Evolutionary conservation across 768 basidiomycete genomes (phyloP).

Genomic region (Lentinula sp.): DNA sequence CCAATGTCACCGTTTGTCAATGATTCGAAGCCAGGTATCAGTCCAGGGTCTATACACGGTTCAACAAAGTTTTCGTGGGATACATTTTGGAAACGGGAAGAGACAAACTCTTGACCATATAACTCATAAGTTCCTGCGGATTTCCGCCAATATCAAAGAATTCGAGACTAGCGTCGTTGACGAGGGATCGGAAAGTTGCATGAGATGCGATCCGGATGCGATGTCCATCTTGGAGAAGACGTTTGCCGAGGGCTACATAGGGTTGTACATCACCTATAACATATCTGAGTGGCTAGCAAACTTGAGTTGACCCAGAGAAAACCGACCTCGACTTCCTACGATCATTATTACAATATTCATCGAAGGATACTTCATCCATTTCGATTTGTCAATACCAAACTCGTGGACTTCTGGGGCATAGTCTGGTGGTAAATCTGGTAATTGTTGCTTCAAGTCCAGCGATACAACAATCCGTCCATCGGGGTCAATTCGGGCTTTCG

Average conservation of each 20-base stretch:
- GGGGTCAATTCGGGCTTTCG: slow-evolving; percentile 30
- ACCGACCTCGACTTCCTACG: slow-evolving; percentile 55
- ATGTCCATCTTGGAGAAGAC: slow-evolving; percentile 44
- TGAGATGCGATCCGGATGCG: slow-evolving; percentile 59
- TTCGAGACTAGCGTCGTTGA: slow-evolving; percentile 44
- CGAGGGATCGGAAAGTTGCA: slow-evolving; percentile 51
- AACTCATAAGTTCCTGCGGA: slow-evolving; percentile 62
- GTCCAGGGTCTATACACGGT: slow-evolving; percentile 44
- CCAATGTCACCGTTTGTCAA: slow-evolving; percentile 57
- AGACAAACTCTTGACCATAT: slow-evolving; percentile 62
- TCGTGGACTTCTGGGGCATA: slow-evolving; percentile 41
- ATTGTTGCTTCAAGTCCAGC: slow-evolving; percentile 39
- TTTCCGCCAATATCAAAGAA: slow-evolving; percentile 59
- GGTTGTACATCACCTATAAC: slow-evolving; percentile 59
- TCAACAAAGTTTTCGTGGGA: not conserved
- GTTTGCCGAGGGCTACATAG: slow-evolving; percentile 51
- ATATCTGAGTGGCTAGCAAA: not conserved
- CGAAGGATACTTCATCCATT: slow-evolving; percentile 29
- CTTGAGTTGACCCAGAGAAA: not conserved
- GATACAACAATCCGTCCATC: slow-evolving; percentile 44
- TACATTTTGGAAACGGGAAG: not conserved
- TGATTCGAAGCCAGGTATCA: slow-evolving; percentile 53
- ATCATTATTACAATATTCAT: slow-evolving; percentile 64
- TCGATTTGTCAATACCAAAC: slow-evolving; percentile 36
- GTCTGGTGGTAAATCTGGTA: slow-evolving; percentile 45